These are phyloP conservation scores for Herpetospermum pedunculosum DNA, from an alignment of 306 rosid species.

Conservation along the genomic window DNA sequence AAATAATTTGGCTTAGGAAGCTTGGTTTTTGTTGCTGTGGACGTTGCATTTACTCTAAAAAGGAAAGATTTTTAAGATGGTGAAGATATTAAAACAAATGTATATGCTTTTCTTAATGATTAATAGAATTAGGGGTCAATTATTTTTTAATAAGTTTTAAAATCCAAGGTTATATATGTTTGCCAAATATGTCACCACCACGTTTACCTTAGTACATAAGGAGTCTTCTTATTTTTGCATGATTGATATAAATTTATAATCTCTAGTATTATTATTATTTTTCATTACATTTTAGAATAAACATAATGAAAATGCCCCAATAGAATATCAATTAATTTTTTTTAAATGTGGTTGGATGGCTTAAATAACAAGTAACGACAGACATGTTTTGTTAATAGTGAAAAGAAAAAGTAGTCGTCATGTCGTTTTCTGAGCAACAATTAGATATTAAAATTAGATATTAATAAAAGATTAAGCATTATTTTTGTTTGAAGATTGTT, in stretches of 20 bases:
- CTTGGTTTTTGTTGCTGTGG: background rate
- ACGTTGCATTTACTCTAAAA: background rate
- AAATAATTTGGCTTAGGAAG: background rate
- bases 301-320: background rate
- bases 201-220: background rate
- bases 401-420: background rate
- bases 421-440: background rate
- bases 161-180: background rate
- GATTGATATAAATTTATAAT: background rate
- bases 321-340: background rate
- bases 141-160: background rate
- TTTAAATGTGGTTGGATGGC: background rate
- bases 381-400: background rate
- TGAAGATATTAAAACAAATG: background rate
- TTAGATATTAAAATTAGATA: background rate
- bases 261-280: background rate
- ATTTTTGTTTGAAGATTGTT: background rate
- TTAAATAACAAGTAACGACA: background rate
- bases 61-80: background rate
- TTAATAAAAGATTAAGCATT: background rate
- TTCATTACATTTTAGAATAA: background rate
- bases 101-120: background rate
- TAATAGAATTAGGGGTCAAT: background rate
- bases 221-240: background rate
- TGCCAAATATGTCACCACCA: background rate